These are phyloP conservation scores for Solidago caesia DNA, from an alignment of 129 eudicot species.

Conservation along the genomic window DNA sequence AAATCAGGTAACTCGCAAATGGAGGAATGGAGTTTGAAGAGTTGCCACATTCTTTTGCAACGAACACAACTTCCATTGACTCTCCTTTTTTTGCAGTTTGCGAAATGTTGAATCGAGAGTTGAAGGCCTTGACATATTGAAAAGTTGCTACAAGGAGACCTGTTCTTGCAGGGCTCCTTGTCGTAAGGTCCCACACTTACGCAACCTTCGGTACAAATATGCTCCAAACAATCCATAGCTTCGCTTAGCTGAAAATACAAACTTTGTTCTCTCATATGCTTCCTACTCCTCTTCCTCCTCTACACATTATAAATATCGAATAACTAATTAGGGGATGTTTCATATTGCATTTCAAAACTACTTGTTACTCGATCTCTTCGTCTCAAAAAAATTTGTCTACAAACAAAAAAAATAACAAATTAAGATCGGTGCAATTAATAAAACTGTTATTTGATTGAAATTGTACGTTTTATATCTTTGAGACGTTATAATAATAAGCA, in stretches of 20 bases:
- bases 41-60: constrained; percentile 92
- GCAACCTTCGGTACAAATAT: constrained; percentile 93
- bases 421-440: too few species aligned
- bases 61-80: constrained; percentile 74
- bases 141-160: constrained; percentile 69
- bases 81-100: constrained; percentile 64
- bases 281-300: constrained; percentile 71
- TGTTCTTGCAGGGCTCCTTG: constrained; percentile 50
- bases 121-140: constrained; percentile 80
- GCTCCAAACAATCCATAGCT: constrained; percentile 95
- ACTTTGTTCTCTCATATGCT: constrained; percentile 59
- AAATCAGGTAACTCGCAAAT: constrained; percentile 71
- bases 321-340: not conserved
- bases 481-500: too few species aligned
- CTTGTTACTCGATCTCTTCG: too few species aligned
- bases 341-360: too few species aligned
- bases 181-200: constrained; percentile 74
- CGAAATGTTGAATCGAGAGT: constrained; percentile 72
- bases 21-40: constrained; percentile 74
- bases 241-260: constrained; percentile 78
- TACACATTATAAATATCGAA: constrained; percentile 19
- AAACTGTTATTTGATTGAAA: too few species aligned
- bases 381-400: too few species aligned
- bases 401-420: too few species aligned
- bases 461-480: too few species aligned